Conservation (phyloP, 2,329 filamentous ascomycete genomes). For the Penicillium sclerotiorum region DNA sequence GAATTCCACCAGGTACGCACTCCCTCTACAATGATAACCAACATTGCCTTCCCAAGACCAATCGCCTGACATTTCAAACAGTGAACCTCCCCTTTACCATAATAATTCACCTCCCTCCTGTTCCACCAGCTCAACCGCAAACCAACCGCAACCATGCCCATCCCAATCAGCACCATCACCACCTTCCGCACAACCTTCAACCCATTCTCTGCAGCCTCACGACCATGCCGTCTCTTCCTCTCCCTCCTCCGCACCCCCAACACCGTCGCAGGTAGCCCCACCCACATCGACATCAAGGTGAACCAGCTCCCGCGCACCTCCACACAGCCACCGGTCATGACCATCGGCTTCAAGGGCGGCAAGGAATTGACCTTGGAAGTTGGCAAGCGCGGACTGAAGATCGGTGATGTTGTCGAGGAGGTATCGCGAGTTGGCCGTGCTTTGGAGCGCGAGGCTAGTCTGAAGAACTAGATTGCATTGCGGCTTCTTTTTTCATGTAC, state of each 20-base stretch:
- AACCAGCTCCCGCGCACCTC: slow-evolving; percentile 72
- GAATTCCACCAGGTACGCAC: slow-evolving; percentile 12
- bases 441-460: slow-evolving; percentile 79
- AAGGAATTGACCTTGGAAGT: slow-evolving; percentile 84
- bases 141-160: slow-evolving; percentile 33
- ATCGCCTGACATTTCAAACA: neutral
- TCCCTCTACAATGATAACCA: too few relatives aligned
- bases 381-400: slow-evolving; percentile 74
- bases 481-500: slow-evolving; percentile 24
- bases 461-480: slow-evolving; percentile 55
- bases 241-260: slow-evolving; percentile 81
- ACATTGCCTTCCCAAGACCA: neutral
- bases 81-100: neutral
- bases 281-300: slow-evolving; percentile 74
- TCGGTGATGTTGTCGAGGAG: slow-evolving; percentile 85
- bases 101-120: neutral
- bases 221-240: slow-evolving; percentile 85
- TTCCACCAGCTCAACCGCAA: neutral
- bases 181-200: slow-evolving; percentile 87
- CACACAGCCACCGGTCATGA: slow-evolving; percentile 68
- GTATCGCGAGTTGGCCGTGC: slow-evolving; percentile 84
- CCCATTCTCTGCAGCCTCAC: slow-evolving; percentile 78
- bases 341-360: slow-evolving; percentile 92
- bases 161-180: slow-evolving; percentile 56
- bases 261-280: slow-evolving; percentile 72